These are phyloP conservation scores for Tetrahymena malaccensis DNA, from an alignment of 73 alveolate species.

Conservation along the genomic window DNA sequence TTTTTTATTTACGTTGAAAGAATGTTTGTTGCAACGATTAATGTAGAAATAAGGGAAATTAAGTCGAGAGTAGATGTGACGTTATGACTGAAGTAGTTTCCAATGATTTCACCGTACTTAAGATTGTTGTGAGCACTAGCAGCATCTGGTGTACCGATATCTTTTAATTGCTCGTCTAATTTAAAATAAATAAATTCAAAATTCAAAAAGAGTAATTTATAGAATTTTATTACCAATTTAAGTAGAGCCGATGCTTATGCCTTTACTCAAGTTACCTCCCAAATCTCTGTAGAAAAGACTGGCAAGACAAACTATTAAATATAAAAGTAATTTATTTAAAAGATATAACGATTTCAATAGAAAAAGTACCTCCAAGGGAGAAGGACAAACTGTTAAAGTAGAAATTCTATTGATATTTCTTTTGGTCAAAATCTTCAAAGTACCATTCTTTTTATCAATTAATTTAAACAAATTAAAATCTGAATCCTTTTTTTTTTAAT, in stretches of 20 bases:
- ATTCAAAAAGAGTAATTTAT: background rate
- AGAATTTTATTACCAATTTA: background rate
- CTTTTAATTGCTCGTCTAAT: background rate
- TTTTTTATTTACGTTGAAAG: background rate
- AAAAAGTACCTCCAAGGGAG: background rate
- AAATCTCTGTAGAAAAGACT: background rate
- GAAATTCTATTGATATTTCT: background rate
- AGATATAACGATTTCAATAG: background rate
- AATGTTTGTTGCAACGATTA: background rate
- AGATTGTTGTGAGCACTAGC: background rate
- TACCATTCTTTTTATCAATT: background rate
- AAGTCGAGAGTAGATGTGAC: background rate
- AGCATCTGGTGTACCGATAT: background rate
- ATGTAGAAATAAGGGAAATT: background rate
- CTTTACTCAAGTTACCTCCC: background rate
- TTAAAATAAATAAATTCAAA: background rate
- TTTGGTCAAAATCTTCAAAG: background rate
- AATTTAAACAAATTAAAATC: too few relatives aligned
- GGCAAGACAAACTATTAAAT: background rate
- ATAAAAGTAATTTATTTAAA: background rate
- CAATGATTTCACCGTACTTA: background rate
- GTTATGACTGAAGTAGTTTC: background rate
- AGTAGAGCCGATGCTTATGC: background rate
- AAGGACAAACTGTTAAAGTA: background rate
- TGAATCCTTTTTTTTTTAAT: too few relatives aligned